Conservation (phyloP, 192 early-diverging fungal genomes). For the Dispira parvispora region DNA sequence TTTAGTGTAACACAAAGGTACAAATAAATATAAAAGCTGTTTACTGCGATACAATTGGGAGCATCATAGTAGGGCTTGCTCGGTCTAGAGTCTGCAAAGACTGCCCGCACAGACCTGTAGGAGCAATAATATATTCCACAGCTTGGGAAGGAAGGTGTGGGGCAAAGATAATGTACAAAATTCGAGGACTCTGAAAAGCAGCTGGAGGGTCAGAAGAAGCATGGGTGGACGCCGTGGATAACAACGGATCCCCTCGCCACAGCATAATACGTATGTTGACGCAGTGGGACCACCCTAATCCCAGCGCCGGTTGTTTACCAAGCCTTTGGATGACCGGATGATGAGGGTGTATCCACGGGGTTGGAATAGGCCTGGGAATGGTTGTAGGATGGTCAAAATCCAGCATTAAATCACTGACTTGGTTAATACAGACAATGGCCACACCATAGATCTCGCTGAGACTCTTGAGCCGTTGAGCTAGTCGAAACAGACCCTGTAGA, state of each 20-base stretch:
- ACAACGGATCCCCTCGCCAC: slow-evolving; percentile 18
- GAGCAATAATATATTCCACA: background rate
- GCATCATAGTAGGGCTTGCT: too few species aligned
- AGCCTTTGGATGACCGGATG: slow-evolving; percentile 7
- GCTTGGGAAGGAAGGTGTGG: background rate
- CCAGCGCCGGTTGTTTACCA: slow-evolving; percentile 49
- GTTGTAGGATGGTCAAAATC: slow-evolving; percentile 11
- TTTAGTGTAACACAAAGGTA: too few species aligned
- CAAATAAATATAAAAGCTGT: too few species aligned
- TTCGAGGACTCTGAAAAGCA: background rate
- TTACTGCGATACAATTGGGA: too few species aligned
- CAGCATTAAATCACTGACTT: slow-evolving; percentile 42
- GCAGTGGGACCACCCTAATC: slow-evolving; percentile 53
- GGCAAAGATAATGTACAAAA: background rate
- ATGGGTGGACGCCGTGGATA: background rate
- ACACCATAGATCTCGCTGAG: slow-evolving; percentile 41
- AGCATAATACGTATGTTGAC: slow-evolving; percentile 49
- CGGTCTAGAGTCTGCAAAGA: too few species aligned
- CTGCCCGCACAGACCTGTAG: background rate
- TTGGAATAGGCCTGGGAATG: slow-evolving; percentile 13
- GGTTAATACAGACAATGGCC: slow-evolving; percentile 66
- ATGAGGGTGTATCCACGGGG: slow-evolving; percentile 12
- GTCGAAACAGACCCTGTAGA: slow-evolving; percentile 31
- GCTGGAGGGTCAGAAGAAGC: too few species aligned
- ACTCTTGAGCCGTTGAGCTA: slow-evolving; percentile 42